Evolutionary conservation across 2,329 filamentous ascomycete genomes (phyloP), one percentile per base, ranked within the genome.

Genomic region (Corniculantispora saksenae): DNA sequence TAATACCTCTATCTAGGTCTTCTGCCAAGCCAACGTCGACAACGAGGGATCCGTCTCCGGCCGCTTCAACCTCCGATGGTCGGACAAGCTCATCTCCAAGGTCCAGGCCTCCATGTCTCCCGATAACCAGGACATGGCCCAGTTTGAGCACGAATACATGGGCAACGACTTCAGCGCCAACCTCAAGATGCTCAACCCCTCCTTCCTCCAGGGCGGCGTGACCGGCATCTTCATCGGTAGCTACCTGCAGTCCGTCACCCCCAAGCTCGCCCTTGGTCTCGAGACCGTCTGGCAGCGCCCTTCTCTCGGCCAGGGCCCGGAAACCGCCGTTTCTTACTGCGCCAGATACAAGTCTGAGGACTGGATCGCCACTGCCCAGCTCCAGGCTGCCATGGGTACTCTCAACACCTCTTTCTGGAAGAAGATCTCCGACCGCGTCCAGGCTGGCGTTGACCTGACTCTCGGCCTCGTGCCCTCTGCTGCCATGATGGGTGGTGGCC

Each of bases 151-250:
- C 78, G 95, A 99, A 81, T 98, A 97, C 82, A 91, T 88, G 25
- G 95, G 95, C 75, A 83, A 87, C 73, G 95, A 99, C 80, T 99
- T 99, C 81, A 94, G 91, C 53, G 93, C 93, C 27, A 94, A 92
- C 50, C 75, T 99, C 72, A 99, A 98, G 84, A 89, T 93, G 74
- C 87, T 98, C 76, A 98, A 98, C 83, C 95, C 95, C n/a, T 97
- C 93, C 7, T 83, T 90, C 70, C 86, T 99, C 61, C 94, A 98
- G 76, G 94, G 95, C 66, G 93, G 93, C 64, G 80, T 97, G 60
- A 99, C 94, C 29, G 95, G 95, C 72, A 97, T 98, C 80, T 93
- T 93, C 77, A 94, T 99, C 74, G 94, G 92, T 72, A 95, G 91
- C 83, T 98, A 98, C 81, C 86, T 99, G 66, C 95, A 99, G 80